These are phyloP conservation scores for Leucosporidium scottii DNA, from an alignment of 768 basidiomycete genomes.

Conservation along the genomic window DNA sequence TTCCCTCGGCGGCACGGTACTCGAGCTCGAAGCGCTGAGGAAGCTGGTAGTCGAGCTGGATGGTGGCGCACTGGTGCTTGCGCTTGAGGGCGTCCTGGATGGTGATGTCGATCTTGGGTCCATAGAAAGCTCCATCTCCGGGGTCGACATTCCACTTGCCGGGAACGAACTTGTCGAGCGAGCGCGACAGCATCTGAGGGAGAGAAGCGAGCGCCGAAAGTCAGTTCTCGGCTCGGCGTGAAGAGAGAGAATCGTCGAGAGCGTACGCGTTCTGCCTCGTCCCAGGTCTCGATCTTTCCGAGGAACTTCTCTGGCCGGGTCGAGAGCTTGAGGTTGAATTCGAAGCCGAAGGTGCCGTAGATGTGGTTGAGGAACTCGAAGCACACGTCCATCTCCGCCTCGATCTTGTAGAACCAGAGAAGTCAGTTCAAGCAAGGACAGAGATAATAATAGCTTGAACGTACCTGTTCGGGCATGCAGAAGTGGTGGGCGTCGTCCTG, in stretches of 20 bases:
- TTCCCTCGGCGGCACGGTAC: slow-evolving; percentile 66
- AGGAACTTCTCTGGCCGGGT: slow-evolving; percentile 93
- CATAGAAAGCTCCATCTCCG: slow-evolving; percentile 98
- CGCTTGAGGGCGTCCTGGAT: slow-evolving; percentile 84
- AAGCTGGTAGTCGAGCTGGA: slow-evolving; percentile 97
- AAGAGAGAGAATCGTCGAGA: slow-evolving; percentile 25
- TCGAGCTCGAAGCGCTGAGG: slow-evolving; percentile 93
- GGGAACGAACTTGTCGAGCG: slow-evolving; percentile 76
- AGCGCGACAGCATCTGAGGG: slow-evolving; percentile 69
- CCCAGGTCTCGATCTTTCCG: slow-evolving; percentile 82
- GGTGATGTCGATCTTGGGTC: slow-evolving; percentile 97
- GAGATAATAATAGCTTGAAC: neutral
- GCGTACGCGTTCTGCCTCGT: slow-evolving; percentile 69
- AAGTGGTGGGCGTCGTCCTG: slow-evolving; percentile 99
- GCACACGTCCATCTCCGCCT: slow-evolving; percentile 71
- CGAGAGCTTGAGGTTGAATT: slow-evolving; percentile 86
- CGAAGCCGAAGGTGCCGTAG: slow-evolving; percentile 90
- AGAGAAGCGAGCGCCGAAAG: neutral
- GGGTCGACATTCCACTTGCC: slow-evolving; percentile 89
- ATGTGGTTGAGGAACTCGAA: slow-evolving; percentile 94
- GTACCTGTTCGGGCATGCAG: slow-evolving; percentile 84
- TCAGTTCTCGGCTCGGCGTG: neutral
- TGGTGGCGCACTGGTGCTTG: slow-evolving; percentile 96
- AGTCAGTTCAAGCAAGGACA: neutral
- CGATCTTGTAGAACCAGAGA: slow-evolving; percentile 53